Percentiles rank a stretch among this genome's conserved stretches.
Conservation (phyloP, 1,139 yeast genomes). For the Scheffersomyces parashehatae region DNA sequence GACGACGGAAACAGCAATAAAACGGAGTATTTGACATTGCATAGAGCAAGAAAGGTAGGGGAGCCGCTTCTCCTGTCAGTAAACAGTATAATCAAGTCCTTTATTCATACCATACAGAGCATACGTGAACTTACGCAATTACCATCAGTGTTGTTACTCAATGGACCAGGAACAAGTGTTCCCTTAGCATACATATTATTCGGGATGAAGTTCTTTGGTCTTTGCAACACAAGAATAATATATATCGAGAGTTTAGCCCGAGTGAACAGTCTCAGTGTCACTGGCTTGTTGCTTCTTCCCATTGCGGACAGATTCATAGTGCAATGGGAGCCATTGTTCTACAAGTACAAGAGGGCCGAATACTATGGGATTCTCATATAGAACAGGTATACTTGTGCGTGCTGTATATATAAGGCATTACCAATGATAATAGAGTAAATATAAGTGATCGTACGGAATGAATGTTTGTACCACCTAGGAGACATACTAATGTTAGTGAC, state of each 20-base stretch:
- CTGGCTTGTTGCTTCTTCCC: conserved; percentile 71
- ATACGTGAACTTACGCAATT: conserved; percentile 20
- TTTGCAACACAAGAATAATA: conserved; percentile 57
- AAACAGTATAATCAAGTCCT: conserved; percentile 50
- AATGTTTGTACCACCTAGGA: too few relatives aligned
- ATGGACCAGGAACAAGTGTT: conserved; percentile 95
- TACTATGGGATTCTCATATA: conserved; percentile 75
- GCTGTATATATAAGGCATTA: not conserved
- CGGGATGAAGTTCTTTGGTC: conserved; percentile 53
- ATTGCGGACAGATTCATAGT: conserved; percentile 77
- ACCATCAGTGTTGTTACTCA: conserved; percentile 63
- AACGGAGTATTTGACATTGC: conserved; percentile 40
- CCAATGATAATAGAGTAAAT: too few relatives aligned
- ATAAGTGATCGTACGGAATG: too few relatives aligned
- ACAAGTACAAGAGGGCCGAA: conserved; percentile 62
- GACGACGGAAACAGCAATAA: not conserved
- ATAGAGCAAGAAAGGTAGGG: conserved; percentile 79
- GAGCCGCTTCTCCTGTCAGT: conserved; percentile 58
- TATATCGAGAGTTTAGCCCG: conserved; percentile 91
- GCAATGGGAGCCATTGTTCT: conserved; percentile 78
- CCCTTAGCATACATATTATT: conserved; percentile 69
- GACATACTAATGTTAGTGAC: too few relatives aligned
- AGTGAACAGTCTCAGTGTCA: conserved; percentile 70
- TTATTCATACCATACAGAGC: conserved; percentile 24
- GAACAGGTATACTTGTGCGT: not conserved